Conservation (phyloP, 2,329 filamentous ascomycete species). For the Talaromyces amestolkiae region DNA sequence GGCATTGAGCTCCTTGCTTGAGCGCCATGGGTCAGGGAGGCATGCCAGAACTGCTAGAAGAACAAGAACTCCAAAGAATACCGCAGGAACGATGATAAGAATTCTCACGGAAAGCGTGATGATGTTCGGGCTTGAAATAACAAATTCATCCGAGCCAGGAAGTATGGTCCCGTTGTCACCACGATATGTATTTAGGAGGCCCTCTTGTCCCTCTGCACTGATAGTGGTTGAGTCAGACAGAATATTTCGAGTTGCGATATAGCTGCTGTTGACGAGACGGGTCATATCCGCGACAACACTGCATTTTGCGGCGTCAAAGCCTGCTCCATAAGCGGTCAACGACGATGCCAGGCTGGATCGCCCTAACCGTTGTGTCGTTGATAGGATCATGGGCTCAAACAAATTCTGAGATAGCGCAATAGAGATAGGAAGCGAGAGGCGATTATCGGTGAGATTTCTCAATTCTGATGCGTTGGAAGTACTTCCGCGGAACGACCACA, state of each 20-base stretch:
- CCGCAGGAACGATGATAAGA: conserved; percentile 7
- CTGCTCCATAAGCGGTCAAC: neutral
- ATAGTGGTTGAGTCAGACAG: conserved; percentile 6
- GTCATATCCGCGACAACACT: neutral
- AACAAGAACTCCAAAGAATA: neutral
- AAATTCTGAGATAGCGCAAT: neutral
- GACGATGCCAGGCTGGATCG: conserved; percentile 7
- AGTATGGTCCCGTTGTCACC: neutral
- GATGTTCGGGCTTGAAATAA: conserved; percentile 6
- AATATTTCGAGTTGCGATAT: conserved; percentile 14
- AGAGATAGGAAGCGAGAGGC: neutral
- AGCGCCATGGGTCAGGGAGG: conserved; percentile 11
- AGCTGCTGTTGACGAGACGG: conserved; percentile 7
- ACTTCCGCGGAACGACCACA: conserved; percentile 3
- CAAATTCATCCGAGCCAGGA: conserved; percentile 7
- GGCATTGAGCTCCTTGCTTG: conserved; percentile 4
- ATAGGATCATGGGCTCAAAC: neutral
- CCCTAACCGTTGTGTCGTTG: neutral
- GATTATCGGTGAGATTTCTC: neutral
- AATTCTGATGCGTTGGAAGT: neutral
- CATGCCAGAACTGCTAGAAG: neutral
- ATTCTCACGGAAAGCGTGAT: conserved; percentile 8
- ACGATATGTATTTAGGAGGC: neutral
- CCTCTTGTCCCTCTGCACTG: neutral
- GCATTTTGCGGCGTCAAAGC: neutral